phyloP scores from a whole-genome alignment of 805 yeast species.

The Candida boidinii region DNA sequence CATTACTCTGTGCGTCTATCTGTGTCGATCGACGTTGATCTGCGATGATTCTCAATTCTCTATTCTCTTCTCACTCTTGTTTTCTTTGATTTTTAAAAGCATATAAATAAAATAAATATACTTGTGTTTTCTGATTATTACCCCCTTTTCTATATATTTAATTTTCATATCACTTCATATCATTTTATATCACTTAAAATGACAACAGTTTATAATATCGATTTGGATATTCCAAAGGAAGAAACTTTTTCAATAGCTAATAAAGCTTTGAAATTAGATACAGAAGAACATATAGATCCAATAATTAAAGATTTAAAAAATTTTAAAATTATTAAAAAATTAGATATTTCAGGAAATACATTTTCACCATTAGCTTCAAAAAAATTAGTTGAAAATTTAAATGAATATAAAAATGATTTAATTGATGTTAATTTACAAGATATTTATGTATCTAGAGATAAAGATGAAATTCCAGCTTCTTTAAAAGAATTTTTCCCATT shows the following conservation, averaged over 20 bases:
- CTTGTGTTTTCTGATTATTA: too few relatives aligned
- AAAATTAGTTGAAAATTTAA: conserved; percentile 51
- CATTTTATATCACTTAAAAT: conserved; percentile 8
- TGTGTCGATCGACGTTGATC: too few relatives aligned
- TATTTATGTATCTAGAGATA: conserved; percentile 88
- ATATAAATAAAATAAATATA: too few relatives aligned
- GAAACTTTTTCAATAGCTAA: conserved; percentile 60
- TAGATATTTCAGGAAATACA: conserved; percentile 90
- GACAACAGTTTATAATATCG: conserved; percentile 26
- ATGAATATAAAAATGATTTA: conserved; percentile 33
- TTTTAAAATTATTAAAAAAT: conserved; percentile 32
- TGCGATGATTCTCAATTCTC: too few relatives aligned
- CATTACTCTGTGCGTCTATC: too few relatives aligned
- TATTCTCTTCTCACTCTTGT: too few relatives aligned
- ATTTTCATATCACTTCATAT: not conserved
- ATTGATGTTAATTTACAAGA: conserved; percentile 81
- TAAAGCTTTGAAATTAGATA: conserved; percentile 67
- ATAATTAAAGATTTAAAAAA: conserved; percentile 47
- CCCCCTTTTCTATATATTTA: not conserved
- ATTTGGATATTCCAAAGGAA: conserved; percentile 32
- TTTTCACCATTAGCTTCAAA: conserved; percentile 85
- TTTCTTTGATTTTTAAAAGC: too few relatives aligned
- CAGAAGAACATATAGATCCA: conserved; percentile 66
- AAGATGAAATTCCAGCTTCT: conserved; percentile 88
- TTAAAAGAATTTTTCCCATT: conserved; percentile 67